Conservation (phyloP, 108 stramenopile species). For the Nitzschia sp. region DNA sequence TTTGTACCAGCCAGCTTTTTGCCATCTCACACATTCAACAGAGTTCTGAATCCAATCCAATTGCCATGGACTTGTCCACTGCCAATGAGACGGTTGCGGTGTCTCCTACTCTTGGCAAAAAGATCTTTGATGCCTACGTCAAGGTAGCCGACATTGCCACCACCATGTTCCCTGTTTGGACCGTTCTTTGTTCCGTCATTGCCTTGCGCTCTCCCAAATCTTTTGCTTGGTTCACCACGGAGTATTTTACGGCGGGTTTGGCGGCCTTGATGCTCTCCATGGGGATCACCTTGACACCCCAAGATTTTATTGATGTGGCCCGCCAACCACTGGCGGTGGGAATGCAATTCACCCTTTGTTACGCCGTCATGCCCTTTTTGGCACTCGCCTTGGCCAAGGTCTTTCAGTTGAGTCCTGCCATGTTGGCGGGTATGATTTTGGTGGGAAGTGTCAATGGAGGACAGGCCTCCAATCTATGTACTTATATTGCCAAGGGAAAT, state of each 20-base stretch:
- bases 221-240: conserved; percentile 97
- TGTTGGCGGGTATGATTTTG: conserved; percentile 94
- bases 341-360: conserved; percentile 94
- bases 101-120: conserved; percentile 38
- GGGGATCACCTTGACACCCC: conserved; percentile 96
- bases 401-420: conserved; percentile 79
- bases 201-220: conserved; percentile 82
- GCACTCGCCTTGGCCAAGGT: conserved; percentile 80
- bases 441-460: conserved; percentile 97
- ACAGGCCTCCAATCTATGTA: conserved; percentile 96
- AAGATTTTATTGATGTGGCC: conserved; percentile 90
- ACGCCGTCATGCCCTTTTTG: conserved; percentile 92
- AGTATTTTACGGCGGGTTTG: conserved; percentile 92
- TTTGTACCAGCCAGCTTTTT: background rate
- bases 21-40: background rate
- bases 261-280: conserved; percentile 96
- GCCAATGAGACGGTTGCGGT: background rate
- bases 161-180: conserved; percentile 93
- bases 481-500: conserved; percentile 96
- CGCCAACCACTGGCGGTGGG: conserved; percentile 82
- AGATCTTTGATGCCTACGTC: conserved; percentile 81
- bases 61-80: background rate
- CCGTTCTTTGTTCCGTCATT: conserved; percentile 80
- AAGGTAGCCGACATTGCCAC: conserved; percentile 84
- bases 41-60: background rate